Evolutionary conservation across 257 asterid species (phyloP).

Genomic region (Nicotiana undulata): DNA sequence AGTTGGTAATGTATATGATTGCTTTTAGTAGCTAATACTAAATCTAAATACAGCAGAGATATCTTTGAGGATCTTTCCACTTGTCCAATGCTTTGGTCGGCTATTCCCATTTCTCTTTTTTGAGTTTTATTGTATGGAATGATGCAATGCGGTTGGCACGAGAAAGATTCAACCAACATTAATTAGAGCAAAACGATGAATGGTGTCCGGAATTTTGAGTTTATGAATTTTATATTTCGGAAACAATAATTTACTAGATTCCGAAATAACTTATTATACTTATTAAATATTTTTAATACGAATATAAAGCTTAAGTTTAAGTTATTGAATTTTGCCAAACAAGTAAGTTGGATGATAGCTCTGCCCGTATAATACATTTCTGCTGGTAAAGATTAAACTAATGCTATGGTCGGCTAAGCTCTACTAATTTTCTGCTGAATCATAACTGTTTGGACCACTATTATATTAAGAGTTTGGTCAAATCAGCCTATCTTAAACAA

Average conservation of each 20-base stretch:
- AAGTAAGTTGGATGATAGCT: no score
- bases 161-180: constrained; percentile 9
- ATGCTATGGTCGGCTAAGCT: constrained; percentile 8
- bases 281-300: no score
- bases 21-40: neutral
- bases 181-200: neutral
- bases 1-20: neutral
- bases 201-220: no score
- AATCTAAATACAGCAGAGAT: neutral
- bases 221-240: no score
- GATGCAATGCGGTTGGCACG: neutral
- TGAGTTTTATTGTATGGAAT: neutral
- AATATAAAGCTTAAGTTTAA: no score
- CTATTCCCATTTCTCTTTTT: neutral
- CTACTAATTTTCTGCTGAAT: neutral
- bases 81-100: neutral
- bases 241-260: no score
- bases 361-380: neutral
- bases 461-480: neutral
- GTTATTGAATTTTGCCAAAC: no score
- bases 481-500: neutral
- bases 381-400: neutral
- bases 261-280: no score
- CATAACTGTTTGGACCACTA: neutral
- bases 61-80: constrained; percentile 5